A percentile compares a stretch with the other conserved stretches of the same genome.
Conservation (phyloP, 352 stramenopile species). For the Globisporangium mamillatum region DNA sequence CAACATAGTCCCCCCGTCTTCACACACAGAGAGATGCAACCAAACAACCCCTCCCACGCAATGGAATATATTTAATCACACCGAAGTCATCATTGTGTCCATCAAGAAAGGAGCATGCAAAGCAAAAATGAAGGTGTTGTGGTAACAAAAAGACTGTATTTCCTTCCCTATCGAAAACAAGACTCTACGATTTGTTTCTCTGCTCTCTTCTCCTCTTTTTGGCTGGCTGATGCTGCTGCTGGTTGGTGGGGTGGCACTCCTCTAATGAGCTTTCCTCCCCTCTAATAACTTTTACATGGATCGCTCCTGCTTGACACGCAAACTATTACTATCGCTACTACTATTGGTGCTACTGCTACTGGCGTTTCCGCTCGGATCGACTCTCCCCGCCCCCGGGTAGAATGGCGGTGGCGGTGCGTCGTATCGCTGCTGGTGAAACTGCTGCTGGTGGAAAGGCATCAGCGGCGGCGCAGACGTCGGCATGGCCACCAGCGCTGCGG, state of each 20-base stretch:
- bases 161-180: neutral
- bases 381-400: neutral
- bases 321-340: constrained; percentile 20
- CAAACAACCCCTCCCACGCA: neutral
- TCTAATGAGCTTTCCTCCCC: neutral
- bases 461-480: constrained; percentile 12
- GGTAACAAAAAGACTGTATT: neutral
- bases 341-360: constrained; percentile 1
- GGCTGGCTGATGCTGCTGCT: neutral
- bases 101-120: too few relatives aligned
- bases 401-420: constrained; percentile 13
- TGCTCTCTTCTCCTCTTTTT: constrained; percentile 1
- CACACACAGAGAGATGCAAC: neutral
- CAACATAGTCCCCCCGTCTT: neutral
- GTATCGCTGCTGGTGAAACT: constrained; percentile 18
- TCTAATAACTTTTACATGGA: constrained; percentile 20
- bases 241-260: neutral
- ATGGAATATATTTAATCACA: neutral
- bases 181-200: neutral
- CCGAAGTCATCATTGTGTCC: neutral
- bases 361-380: neutral
- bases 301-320: constrained; percentile 15
- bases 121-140: neutral
- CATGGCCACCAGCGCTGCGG: constrained; percentile 36
- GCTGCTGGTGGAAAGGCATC: constrained; percentile 18